phyloP scores from a whole-genome alignment of 805 yeast species.

The Limtongia smithiae region DNA sequence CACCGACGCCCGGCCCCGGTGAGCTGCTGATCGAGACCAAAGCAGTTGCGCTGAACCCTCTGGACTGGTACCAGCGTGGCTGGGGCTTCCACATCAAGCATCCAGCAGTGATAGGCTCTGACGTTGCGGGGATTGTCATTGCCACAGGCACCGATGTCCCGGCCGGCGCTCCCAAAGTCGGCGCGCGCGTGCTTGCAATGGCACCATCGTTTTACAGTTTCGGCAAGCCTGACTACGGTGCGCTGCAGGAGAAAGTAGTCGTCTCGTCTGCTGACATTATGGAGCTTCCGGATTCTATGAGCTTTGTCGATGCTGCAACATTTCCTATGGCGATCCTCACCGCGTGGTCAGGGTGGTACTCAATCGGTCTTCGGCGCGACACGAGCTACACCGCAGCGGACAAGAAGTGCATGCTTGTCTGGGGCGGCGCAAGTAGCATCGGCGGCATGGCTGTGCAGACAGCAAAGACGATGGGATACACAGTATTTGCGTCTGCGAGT shows the following conservation, averaged over 20 bases:
- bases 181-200: slow-evolving; percentile 9
- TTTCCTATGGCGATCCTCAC: slow-evolving; percentile 28
- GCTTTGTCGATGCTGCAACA: slow-evolving; percentile 24
- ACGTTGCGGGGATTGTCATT: slow-evolving; percentile 6
- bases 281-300: slow-evolving; percentile 24
- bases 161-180: slow-evolving; percentile 18
- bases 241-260: slow-evolving; percentile 23
- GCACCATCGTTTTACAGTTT: background rate
- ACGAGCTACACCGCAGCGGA: background rate
- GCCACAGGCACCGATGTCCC: slow-evolving; percentile 31
- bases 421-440: slow-evolving; percentile 66
- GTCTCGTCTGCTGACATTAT: slow-evolving; percentile 12
- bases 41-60: slow-evolving; percentile 30
- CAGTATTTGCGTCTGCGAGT: slow-evolving; percentile 53
- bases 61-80: slow-evolving; percentile 23
- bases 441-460: slow-evolving; percentile 59
- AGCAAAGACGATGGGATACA: slow-evolving; percentile 49
- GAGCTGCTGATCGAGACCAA: slow-evolving; percentile 28
- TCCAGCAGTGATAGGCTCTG: background rate
- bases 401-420: slow-evolving; percentile 41
- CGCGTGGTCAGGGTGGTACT: slow-evolving; percentile 4
- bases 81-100: background rate
- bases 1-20: slow-evolving; percentile 20
- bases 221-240: slow-evolving; percentile 20
- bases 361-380: slow-evolving; percentile 1